A percentile compares a stretch with the other conserved stretches of the same genome.
Evolutionary conservation across 306 rosid genomes (phyloP).

Genomic region (Herpetospermum pedunculosum): DNA sequence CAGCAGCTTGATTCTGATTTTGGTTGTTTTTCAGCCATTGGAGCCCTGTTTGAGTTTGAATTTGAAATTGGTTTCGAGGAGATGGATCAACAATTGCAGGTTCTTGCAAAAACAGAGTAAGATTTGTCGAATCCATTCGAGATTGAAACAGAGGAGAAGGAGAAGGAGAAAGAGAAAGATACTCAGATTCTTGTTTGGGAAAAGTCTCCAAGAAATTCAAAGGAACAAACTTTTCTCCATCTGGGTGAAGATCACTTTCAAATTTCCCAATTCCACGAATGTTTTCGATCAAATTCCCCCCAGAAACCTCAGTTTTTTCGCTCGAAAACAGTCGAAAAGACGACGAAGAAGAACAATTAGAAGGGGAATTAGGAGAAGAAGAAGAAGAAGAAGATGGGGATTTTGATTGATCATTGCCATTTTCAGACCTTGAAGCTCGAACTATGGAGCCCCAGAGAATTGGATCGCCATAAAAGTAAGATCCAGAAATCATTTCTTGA

Average conservation of each 20-base stretch:
- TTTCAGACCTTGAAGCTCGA: conserved; percentile 17
- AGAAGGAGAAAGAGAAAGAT: conserved; percentile 22
- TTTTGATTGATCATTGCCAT: conserved; percentile 14
- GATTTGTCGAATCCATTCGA: conserved; percentile 33
- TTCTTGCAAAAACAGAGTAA: conserved; percentile 53
- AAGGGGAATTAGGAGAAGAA: conserved; percentile 23
- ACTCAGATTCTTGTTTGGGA: conserved; percentile 25
- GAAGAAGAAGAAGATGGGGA: conserved; percentile 27
- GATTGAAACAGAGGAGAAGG: conserved; percentile 26
- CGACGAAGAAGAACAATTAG: conserved; percentile 27
- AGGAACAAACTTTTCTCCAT: conserved; percentile 30
- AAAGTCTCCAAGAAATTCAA: conserved; percentile 58
- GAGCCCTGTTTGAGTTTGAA: conserved; percentile 14
- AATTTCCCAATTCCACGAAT: conserved; percentile 16
- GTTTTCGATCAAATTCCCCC: conserved; percentile 15
- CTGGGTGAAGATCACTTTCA: not conserved
- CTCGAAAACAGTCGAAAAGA: conserved; percentile 16
- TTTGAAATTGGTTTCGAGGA: conserved; percentile 12
- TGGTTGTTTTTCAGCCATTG: conserved; percentile 33
- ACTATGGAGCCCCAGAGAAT: conserved; percentile 24
- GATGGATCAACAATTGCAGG: conserved; percentile 18
- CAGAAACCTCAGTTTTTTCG: conserved; percentile 16
- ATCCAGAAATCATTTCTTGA: conserved; percentile 35
- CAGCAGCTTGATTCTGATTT: conserved; percentile 10
- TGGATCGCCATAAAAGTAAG: conserved; percentile 39